phyloP scores from a whole-genome alignment of 345 rosid genomes.

The Heritiera littoralis region DNA sequence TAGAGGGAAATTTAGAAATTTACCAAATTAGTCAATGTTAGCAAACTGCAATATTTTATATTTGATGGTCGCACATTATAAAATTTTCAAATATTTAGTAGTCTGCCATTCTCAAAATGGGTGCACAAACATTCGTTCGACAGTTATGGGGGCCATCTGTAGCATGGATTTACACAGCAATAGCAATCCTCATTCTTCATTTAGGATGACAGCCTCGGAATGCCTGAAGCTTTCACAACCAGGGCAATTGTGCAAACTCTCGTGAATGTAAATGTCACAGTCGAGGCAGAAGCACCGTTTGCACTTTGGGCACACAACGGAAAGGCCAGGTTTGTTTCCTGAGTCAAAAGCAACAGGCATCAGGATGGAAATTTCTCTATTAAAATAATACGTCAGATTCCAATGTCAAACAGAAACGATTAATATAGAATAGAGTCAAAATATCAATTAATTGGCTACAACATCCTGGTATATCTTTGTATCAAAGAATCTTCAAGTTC shows the following conservation, averaged over 20 bases:
- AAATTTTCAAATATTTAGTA: background rate
- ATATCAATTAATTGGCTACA: background rate
- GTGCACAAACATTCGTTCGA: background rate
- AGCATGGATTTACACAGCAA: background rate
- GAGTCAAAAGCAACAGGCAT: conserved; percentile 23
- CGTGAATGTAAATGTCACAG: conserved; percentile 91
- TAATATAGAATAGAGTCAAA: background rate
- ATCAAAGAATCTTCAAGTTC: background rate
- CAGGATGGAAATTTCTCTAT: background rate
- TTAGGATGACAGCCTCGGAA: conserved; percentile 23
- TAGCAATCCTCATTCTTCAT: conserved; percentile 11
- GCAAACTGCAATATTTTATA: background rate
- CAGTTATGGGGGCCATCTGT: background rate
- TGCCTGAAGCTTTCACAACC: conserved; percentile 81
- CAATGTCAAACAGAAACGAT: background rate
- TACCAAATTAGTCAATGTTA: background rate
- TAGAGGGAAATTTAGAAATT: background rate
- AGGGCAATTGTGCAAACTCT: conserved; percentile 92
- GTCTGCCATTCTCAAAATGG: background rate
- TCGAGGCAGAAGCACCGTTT: conserved; percentile 76
- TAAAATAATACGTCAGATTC: background rate
- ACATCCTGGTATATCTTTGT: background rate
- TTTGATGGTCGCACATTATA: background rate
- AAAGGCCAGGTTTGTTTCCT: conserved; percentile 62
- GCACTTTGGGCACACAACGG: conserved; percentile 72